These are phyloP conservation scores for Ottelia alismoides DNA, from an alignment of 106 monocot species.

Conservation along the genomic window DNA sequence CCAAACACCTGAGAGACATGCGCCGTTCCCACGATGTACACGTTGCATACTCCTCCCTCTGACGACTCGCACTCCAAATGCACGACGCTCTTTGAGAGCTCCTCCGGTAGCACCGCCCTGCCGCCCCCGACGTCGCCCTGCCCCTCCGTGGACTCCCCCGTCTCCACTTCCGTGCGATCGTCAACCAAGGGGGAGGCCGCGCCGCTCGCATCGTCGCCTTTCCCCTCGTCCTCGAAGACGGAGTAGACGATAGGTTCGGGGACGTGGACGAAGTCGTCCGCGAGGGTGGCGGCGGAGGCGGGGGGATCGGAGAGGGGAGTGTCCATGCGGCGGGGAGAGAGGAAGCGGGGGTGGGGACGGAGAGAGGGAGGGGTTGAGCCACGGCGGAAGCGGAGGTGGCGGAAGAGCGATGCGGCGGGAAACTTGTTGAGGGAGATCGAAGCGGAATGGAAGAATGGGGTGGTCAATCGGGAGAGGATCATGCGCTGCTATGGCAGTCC, in stretches of 20 bases:
- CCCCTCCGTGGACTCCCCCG: neutral
- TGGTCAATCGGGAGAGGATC: too few species aligned
- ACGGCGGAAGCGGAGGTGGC: too few species aligned
- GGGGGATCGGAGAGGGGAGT: neutral
- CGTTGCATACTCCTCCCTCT: constrained; percentile 53
- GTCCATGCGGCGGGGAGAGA: neutral
- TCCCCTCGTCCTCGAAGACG: neutral
- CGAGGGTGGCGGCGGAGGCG: neutral
- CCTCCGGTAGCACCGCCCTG: constrained; percentile 25
- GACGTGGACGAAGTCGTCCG: constrained; percentile 4
- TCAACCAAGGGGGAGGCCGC: neutral
- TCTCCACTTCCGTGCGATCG: neutral
- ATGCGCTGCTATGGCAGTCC: too few species aligned
- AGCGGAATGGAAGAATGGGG: too few species aligned
- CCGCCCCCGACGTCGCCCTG: neutral
- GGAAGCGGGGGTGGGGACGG: too few species aligned
- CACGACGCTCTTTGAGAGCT: constrained; percentile 42
- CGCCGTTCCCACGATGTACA: constrained; percentile 79
- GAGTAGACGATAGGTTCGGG: neutral
- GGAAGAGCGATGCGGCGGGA: too few species aligned
- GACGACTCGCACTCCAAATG: constrained; percentile 65
- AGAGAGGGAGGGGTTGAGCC: neutral
- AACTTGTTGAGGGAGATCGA: too few species aligned
- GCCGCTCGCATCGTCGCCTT: neutral
- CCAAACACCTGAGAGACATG: constrained; percentile 79